Evolutionary conservation across 2,329 filamentous ascomycete species (phyloP).

Genomic region (Calonectria multiphialidica): DNA sequence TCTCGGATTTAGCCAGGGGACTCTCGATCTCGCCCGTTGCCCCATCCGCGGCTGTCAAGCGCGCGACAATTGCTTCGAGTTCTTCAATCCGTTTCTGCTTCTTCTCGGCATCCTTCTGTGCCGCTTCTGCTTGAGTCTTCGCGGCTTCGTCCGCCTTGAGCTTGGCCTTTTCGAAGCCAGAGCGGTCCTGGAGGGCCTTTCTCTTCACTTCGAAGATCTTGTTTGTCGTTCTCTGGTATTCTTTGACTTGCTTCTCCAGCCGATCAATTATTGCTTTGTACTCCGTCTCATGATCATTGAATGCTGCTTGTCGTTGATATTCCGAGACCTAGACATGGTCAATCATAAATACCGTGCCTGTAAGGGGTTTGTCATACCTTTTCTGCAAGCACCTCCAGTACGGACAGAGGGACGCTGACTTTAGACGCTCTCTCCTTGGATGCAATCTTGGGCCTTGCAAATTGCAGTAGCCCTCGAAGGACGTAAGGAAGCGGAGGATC

Average conservation of each 20-base stretch:
- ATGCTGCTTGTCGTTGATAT: conserved; percentile 41
- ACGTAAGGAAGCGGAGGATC: conserved; percentile 49
- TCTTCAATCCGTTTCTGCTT: conserved; percentile 51
- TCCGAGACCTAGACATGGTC: conserved; percentile 45
- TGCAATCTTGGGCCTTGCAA: conserved; percentile 27
- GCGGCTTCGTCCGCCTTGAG: conserved; percentile 52
- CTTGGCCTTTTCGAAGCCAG: conserved; percentile 60
- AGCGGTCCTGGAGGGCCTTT: conserved; percentile 64
- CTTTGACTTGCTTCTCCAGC: conserved; percentile 60
- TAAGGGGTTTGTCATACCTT: conserved; percentile 46
- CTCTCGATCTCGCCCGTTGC: conserved; percentile 39
- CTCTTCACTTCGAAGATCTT: conserved; percentile 61
- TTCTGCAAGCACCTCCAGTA: conserved; percentile 54
- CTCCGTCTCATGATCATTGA: conserved; percentile 47
- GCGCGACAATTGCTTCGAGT: conserved; percentile 49
- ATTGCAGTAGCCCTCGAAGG: conserved; percentile 46
- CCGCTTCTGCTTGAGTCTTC: conserved; percentile 42
- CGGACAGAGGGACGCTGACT: conserved; percentile 45
- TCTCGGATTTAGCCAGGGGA: conserved; percentile 43
- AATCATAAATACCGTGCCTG: conserved; percentile 18
- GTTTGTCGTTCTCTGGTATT: conserved; percentile 57
- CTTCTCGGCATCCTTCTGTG: conserved; percentile 51
- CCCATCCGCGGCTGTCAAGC: conserved; percentile 43
- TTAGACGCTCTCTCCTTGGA: conserved; percentile 33
- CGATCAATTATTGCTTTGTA: conserved; percentile 57